Evolutionary conservation across 495 filamentous ascomycete species (phyloP).

Genomic region (Trichoderma asperelloides): DNA sequence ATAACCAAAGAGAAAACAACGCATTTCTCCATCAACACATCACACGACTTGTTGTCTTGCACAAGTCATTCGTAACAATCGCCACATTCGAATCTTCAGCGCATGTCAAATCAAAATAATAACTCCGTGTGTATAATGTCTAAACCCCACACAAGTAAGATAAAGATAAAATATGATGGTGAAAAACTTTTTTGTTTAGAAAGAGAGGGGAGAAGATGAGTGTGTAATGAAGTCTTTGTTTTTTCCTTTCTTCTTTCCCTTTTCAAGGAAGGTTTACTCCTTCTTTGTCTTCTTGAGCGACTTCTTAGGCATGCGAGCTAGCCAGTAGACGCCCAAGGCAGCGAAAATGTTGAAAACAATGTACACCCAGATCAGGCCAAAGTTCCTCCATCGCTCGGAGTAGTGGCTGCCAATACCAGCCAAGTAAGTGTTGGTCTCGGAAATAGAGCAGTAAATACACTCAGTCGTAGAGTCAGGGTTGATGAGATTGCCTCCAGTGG

Average conservation of each 20-base stretch:
- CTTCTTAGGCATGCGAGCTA: conserved; percentile 67
- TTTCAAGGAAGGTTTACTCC: background rate
- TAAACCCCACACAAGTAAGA: background rate
- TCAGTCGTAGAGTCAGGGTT: conserved; percentile 39
- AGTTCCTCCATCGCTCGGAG: conserved; percentile 57
- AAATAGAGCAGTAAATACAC: conserved; percentile 55
- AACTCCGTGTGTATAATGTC: background rate
- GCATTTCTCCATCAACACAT: background rate
- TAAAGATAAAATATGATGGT: background rate
- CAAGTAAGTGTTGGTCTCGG: conserved; percentile 56
- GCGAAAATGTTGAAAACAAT: conserved; percentile 69
- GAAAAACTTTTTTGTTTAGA: background rate
- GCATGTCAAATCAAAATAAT: background rate
- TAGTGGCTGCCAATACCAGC: conserved; percentile 38
- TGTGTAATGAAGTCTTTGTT: background rate
- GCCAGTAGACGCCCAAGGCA: conserved; percentile 70
- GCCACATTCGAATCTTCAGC: background rate
- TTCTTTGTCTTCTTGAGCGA: conserved; percentile 12
- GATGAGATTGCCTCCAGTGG: conserved; percentile 43
- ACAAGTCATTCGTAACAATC: background rate
- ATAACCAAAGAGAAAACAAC: background rate
- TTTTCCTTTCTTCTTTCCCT: background rate
- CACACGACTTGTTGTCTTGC: background rate
- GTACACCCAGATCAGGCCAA: conserved; percentile 60
- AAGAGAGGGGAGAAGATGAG: background rate